phyloP scores from a whole-genome alignment of 164 flowering plant species.

The Vitis riparia region DNA sequence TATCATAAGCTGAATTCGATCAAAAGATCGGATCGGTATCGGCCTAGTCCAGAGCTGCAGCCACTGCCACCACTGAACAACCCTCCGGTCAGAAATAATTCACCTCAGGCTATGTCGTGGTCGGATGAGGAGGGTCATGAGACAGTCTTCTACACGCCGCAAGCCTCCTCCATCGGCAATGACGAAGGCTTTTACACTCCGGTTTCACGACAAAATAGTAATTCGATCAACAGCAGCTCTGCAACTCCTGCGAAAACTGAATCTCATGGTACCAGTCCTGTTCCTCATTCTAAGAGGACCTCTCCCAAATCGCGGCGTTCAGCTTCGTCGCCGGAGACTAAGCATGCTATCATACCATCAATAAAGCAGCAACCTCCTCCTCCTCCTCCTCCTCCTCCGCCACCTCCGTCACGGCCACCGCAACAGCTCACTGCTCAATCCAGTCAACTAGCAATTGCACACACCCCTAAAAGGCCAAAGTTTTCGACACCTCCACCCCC shows the following conservation, averaged over 20 bases:
- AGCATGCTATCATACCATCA: conserved; percentile 41
- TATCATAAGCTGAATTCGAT: conserved; percentile 58
- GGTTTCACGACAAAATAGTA: conserved; percentile 24
- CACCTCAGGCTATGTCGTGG: conserved; percentile 35
- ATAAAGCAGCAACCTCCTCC: conserved; percentile 24
- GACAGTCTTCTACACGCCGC: conserved; percentile 66
- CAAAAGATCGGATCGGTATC: conserved; percentile 57
- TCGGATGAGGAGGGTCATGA: conserved; percentile 71
- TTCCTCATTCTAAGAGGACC: conserved; percentile 64
- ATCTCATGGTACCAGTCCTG: conserved; percentile 7
- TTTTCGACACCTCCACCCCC: conserved; percentile 68
- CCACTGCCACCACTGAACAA: conserved; percentile 75
- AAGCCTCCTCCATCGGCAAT: conserved; percentile 46
- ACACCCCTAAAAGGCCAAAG: conserved; percentile 44
- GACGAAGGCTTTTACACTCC: conserved; percentile 41
- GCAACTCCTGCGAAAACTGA: conserved; percentile 7
- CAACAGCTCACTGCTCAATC: conserved; percentile 16
- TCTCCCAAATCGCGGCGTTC: conserved; percentile 72
- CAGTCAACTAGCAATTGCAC: conserved; percentile 18
- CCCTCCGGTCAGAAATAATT: conserved; percentile 25
- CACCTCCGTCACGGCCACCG: conserved; percentile 23
- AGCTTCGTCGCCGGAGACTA: conserved; percentile 46
- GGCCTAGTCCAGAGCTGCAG: conserved; percentile 95
- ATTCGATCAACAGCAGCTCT: conserved; percentile 2
- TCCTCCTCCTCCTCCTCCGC: conserved; percentile 25